A percentile compares a stretch with the other conserved stretches of the same genome.
Evolutionary conservation across 495 filamentous ascomycete genomes (phyloP).

Genomic region (Entonaema liquescens): DNA sequence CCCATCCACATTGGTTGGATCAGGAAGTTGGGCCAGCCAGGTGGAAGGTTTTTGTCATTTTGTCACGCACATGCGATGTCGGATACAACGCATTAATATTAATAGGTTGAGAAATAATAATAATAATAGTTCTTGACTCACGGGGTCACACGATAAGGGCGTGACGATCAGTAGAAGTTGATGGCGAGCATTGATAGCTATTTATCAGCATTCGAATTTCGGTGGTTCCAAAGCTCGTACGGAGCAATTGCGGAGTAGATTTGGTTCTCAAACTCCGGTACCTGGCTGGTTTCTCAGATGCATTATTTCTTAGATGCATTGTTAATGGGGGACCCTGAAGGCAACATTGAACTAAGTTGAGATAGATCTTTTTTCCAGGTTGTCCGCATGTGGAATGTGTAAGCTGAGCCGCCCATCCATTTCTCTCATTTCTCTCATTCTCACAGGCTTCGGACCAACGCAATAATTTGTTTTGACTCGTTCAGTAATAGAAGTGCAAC

Average conservation of each 20-base stretch:
- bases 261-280: slow-evolving; percentile 32
- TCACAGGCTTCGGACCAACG: not conserved
- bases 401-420: slow-evolving; percentile 27
- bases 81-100: slow-evolving; percentile 24
- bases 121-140: slow-evolving; percentile 27
- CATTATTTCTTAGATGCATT: slow-evolving; percentile 16
- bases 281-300: slow-evolving; percentile 23
- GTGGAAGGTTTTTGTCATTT: slow-evolving; percentile 23
- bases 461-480: not conserved
- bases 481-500: not conserved
- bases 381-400: slow-evolving; percentile 32
- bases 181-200: slow-evolving; percentile 35
- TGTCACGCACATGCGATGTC: slow-evolving; percentile 31
- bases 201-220: slow-evolving; percentile 27
- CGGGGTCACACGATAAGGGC: slow-evolving; percentile 31
- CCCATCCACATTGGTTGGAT: slow-evolving; percentile 38
- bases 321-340: slow-evolving; percentile 35
- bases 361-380: slow-evolving; percentile 3
- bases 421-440: not conserved
- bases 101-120: slow-evolving; percentile 12
- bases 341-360: slow-evolving; percentile 21
- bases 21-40: slow-evolving; percentile 27
- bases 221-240: slow-evolving; percentile 22
- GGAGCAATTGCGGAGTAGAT: slow-evolving; percentile 13
- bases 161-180: slow-evolving; percentile 34